A percentile compares a stretch with the other conserved stretches of the same genome.
Conservation (phyloP, 139 green algal species). For the Diplosphaera chodatii region DNA sequence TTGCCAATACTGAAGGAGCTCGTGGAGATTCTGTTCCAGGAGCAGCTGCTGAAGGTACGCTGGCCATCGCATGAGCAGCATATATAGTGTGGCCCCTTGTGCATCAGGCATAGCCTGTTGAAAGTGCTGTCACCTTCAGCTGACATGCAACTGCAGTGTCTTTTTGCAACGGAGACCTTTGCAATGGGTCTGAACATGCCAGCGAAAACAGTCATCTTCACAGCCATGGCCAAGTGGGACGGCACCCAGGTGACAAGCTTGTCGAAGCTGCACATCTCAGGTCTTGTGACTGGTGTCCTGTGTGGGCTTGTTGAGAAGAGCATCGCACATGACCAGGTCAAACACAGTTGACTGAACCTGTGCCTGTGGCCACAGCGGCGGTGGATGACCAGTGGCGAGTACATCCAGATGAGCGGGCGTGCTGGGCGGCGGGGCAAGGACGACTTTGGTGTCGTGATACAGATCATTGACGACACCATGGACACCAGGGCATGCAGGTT, state of each 20-base stretch:
- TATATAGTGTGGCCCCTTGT: too few species aligned
- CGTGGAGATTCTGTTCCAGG: constrained; percentile 96
- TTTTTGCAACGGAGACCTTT: constrained; percentile 96
- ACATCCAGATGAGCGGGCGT: constrained; percentile 96
- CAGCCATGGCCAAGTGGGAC: constrained; percentile 85
- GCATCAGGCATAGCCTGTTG: too few species aligned
- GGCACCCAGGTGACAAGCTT: constrained; percentile 56
- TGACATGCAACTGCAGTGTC: too few species aligned
- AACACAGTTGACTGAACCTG: too few species aligned
- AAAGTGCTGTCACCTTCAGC: too few species aligned
- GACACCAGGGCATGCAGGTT: constrained; percentile 34
- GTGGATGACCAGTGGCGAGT: constrained; percentile 76
- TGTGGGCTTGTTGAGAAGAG: too few species aligned
- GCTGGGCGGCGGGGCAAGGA: constrained; percentile 90
- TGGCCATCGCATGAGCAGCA: too few species aligned
- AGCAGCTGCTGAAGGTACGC: constrained; percentile 45
- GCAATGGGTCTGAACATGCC: constrained; percentile 99
- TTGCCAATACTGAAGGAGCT: constrained; percentile 97
- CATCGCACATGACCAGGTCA: too few species aligned
- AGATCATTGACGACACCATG: constrained; percentile 75
- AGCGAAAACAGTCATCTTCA: constrained; percentile 89
- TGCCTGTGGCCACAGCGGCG: neutral
- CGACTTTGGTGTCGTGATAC: constrained; percentile 77
- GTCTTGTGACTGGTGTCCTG: too few species aligned
- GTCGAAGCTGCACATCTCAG: too few species aligned